A percentile compares a stretch with the other conserved stretches of the same genome.
These are phyloP conservation scores for Nakazawaea ambrosiae DNA, from an alignment of 805 yeast species.

Conservation along the genomic window DNA sequence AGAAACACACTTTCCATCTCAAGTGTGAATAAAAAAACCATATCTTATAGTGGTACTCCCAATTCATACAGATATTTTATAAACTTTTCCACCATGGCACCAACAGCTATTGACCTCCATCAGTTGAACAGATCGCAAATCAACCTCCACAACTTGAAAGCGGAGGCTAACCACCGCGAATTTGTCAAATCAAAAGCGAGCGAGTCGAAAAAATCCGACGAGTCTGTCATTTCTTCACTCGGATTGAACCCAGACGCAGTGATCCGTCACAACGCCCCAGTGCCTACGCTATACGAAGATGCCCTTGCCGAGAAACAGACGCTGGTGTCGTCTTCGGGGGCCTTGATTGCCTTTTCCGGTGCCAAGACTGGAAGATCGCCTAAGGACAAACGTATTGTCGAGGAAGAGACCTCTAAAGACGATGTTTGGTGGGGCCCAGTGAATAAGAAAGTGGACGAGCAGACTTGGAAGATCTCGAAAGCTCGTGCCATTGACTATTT, in stretches of 20 bases:
- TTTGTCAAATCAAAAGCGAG: background rate
- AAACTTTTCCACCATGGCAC: constrained; percentile 23
- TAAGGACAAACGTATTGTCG: constrained; percentile 95
- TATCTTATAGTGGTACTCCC: too few relatives aligned
- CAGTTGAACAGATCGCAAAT: constrained; percentile 18
- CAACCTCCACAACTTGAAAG: constrained; percentile 13
- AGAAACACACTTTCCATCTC: too few relatives aligned
- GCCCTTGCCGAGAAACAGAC: constrained; percentile 87
- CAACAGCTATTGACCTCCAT: constrained; percentile 32
- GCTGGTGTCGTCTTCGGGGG: constrained; percentile 88
- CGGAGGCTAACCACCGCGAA: constrained; percentile 13
- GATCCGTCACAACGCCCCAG: constrained; percentile 87
- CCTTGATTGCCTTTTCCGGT: constrained; percentile 93
- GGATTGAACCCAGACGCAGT: constrained; percentile 54
- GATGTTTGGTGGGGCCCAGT: constrained; percentile 99
- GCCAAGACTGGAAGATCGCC: constrained; percentile 97
- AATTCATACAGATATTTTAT: too few relatives aligned
- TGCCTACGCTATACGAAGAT: constrained; percentile 91
- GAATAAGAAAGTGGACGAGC: constrained; percentile 87
- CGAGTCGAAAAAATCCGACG: constrained; percentile 19
- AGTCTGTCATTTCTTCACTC: constrained; percentile 26
- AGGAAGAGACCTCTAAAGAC: constrained; percentile 77
- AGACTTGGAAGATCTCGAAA: constrained; percentile 91
- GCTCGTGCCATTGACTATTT: constrained; percentile 95
- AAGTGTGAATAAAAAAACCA: too few relatives aligned